These are phyloP conservation scores for Cunninghamia lanceolata DNA, from an alignment of 75 land plant species.

Conservation along the genomic window DNA sequence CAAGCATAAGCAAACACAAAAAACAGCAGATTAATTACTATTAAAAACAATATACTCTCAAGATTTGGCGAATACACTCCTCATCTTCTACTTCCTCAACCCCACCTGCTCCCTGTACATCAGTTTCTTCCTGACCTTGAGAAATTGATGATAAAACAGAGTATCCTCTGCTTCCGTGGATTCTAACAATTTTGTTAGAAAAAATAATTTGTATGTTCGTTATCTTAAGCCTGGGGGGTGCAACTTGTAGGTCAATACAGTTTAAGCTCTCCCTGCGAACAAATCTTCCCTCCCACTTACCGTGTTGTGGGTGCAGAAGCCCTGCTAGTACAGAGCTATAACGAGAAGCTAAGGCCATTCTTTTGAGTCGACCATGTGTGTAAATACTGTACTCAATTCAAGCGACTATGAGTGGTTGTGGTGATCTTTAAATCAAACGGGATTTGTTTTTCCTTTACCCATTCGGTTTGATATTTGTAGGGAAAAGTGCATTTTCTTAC, in stretches of 20 bases:
- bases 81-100: constrained; percentile 25
- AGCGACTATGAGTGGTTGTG: not conserved
- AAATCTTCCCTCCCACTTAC: not conserved
- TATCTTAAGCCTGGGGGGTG: not conserved
- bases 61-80: constrained; percentile 40
- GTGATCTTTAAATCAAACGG: not conserved
- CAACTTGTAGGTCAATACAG: not conserved
- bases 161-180: not conserved
- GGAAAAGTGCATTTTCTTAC: no score
- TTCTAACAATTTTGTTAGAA: not conserved
- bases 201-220: not conserved
- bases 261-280: not conserved
- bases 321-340: not conserved
- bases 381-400: not conserved
- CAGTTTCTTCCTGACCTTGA: constrained; percentile 5
- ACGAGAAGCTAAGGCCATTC: not conserved
- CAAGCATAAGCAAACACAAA: not conserved
- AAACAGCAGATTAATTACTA: not conserved
- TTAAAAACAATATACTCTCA: constrained; percentile 27
- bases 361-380: not conserved
- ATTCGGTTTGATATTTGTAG: no score
- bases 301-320: not conserved
- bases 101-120: not conserved
- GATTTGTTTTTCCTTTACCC: not conserved
- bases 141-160: constrained; percentile 1